Evolutionary conservation across 1,284 basidiomycete species (phyloP), one percentile per base, ranked within the genome.

Genomic region (Apiotrichum siamense): DNA sequence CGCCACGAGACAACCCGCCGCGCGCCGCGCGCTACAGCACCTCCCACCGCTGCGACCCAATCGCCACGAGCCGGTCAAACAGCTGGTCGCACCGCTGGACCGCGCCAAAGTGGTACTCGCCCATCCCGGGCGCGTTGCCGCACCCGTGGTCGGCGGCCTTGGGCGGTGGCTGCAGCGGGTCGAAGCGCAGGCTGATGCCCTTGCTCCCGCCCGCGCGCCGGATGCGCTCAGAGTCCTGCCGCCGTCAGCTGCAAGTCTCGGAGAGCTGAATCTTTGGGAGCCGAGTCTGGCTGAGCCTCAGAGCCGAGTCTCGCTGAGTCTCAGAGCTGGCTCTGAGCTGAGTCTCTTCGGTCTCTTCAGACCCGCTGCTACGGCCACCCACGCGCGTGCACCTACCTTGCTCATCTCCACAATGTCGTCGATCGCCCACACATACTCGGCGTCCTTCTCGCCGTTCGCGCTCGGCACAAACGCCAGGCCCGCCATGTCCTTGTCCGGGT

Each of bases 1-100:
- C n/a, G n/a, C n/a, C n/a, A n/a, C n/a, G n/a, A n/a, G n/a, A n/a
- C n/a, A n/a, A n/a, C n/a, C n/a, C n/a, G n/a, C n/a, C n/a, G n/a
- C n/a, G n/a, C n/a, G n/a, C n/a, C n/a, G n/a, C n/a, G n/a, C 29
- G 29, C 50, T 69, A 76, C 54, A 75, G 57, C 33, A 65, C 64
- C 58, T 75, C 75, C 74, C 74, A 76, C 44, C 70, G 55, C 64
- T 75, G 72, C 36, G 62, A 55, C 9, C 71, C 71, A 64, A 76
- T 74, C 45, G 67, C 67, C 41, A 77, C 51, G 49, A 76, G 53
- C 17, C 76, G 60, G 15, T 70, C 64, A 47, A 77, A 76, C 50
- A 77, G 57, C 57, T 73, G 65, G 53, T 77, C 75, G 35, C 76
- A 55, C 45, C 75, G 62, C 2, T 66, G 69, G 6, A 76, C 72